phyloP scores from a whole-genome alignment of 371 early-diverging fungal genomes.

The Mortierella sp. region DNA sequence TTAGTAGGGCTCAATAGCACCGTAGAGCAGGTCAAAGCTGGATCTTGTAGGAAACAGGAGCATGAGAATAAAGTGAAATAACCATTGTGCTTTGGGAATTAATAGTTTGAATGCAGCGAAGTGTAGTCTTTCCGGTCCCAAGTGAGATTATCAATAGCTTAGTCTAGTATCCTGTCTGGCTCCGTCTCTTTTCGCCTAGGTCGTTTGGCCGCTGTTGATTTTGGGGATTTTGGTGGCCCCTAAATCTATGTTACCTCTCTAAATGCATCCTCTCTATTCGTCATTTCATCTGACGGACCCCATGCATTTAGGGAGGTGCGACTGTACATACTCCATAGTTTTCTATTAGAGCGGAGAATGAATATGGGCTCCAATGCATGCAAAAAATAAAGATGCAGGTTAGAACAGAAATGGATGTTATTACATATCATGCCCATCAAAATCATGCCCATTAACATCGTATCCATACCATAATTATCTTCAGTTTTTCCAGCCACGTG shows the following conservation, averaged over 20 bases:
- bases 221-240: too few relatives aligned
- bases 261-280: too few relatives aligned
- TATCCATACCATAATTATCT: neutral
- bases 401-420: too few relatives aligned
- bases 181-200: neutral
- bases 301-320: too few relatives aligned
- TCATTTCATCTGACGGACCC: too few relatives aligned
- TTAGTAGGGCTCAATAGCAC: slow-evolving; percentile 1
- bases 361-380: neutral
- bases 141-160: neutral
- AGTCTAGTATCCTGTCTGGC: neutral
- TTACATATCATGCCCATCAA: too few relatives aligned
- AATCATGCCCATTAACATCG: neutral
- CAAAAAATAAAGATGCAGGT: neutral
- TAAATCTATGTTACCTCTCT: neutral
- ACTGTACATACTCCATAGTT: too few relatives aligned
- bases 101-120: neutral
- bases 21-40: neutral
- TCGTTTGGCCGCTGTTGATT: too few relatives aligned
- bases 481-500: neutral
- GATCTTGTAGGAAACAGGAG: neutral
- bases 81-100: slow-evolving; percentile 1
- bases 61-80: neutral
- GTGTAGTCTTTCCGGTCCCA: neutral
- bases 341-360: neutral